phyloP scores from a whole-genome alignment of 2,329 filamentous ascomycete genomes.

The Penicillium sp. region DNA sequence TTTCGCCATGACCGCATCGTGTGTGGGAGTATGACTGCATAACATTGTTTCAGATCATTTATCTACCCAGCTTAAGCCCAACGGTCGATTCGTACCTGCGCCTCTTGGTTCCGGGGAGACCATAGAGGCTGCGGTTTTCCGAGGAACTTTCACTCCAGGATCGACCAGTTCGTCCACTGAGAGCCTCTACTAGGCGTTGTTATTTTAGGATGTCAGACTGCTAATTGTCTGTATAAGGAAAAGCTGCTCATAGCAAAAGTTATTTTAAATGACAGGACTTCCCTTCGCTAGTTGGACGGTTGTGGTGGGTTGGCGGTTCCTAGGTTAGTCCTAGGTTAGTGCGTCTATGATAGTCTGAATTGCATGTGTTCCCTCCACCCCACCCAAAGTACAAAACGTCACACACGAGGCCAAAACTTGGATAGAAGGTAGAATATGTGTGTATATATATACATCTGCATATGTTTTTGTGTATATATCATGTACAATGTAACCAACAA shows the following conservation, averaged over 20 bases:
- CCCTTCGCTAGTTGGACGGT: neutral
- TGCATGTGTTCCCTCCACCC: neutral
- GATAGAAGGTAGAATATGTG: neutral
- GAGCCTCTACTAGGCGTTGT: neutral
- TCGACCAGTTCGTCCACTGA: neutral
- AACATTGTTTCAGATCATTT: neutral
- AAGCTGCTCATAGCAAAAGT: neutral
- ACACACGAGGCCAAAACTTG: neutral
- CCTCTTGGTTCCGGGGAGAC: neutral
- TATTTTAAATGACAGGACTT: neutral
- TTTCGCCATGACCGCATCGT: neutral
- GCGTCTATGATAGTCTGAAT: neutral
- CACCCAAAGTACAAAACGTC: neutral
- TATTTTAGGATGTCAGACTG: neutral
- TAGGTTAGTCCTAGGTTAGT: neutral
- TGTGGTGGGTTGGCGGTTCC: neutral
- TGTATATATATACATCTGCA: neutral
- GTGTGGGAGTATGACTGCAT: neutral
- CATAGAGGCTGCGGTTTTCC: neutral
- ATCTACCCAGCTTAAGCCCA: neutral
- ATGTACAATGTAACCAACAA: constrained; percentile 2
- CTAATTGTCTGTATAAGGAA: neutral
- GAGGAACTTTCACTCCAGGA: neutral
- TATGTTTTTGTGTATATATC: neutral
- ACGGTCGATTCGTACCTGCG: neutral